phyloP scores from a whole-genome alignment of 2,329 filamentous ascomycete genomes.

The Arthrobotrys iridis region DNA sequence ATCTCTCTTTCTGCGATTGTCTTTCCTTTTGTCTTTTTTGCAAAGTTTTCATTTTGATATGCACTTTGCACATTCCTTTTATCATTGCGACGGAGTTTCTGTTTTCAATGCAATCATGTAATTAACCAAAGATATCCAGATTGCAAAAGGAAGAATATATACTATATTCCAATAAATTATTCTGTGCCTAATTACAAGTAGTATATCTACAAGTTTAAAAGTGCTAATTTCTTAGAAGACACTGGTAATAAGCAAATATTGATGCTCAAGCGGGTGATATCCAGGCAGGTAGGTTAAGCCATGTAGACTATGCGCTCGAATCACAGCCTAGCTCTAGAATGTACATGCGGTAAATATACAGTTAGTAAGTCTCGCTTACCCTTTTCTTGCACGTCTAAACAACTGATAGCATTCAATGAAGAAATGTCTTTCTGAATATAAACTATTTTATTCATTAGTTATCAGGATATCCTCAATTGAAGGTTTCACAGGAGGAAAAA shows the following conservation, averaged over 20 bases:
- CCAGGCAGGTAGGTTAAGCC: neutral
- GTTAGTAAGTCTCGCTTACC: neutral
- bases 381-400: conserved; percentile 33
- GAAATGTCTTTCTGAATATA: conserved; percentile 47
- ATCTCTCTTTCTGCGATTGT: neutral
- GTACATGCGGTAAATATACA: too few relatives aligned
- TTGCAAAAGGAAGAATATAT: conserved; percentile 14
- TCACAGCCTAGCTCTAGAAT: too few relatives aligned
- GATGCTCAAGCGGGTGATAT: too few relatives aligned
- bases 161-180: neutral
- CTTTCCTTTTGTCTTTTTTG: neutral
- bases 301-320: too few relatives aligned
- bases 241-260: too few relatives aligned
- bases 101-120: conserved; percentile 16
- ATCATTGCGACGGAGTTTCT: conserved; percentile 25
- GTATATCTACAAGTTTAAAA: neutral
- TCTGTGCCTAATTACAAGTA: neutral
- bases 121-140: conserved; percentile 12
- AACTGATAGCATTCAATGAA: conserved; percentile 44
- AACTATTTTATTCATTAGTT: conserved; percentile 19
- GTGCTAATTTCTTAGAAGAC: too few relatives aligned
- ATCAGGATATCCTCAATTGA: neutral
- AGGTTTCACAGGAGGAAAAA: too few relatives aligned
- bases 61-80: neutral
- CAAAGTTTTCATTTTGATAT: neutral